Evolutionary conservation across 2,329 filamentous ascomycete species (phyloP).

Genomic region (Colletotrichum zoysiae): DNA sequence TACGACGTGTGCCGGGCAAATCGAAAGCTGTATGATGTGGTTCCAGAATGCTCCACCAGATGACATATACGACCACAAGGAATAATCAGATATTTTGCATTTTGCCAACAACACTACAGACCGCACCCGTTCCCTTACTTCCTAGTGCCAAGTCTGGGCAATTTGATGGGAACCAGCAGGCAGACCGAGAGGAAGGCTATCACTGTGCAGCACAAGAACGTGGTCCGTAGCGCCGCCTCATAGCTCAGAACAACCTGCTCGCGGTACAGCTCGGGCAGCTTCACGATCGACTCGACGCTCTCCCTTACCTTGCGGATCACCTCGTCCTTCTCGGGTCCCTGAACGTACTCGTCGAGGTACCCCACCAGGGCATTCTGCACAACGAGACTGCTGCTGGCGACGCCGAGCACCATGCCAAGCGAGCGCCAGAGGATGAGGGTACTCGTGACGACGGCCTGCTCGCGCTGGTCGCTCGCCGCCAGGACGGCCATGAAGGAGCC

Average conservation of each 20-base stretch:
- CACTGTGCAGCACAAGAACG: constrained; percentile 58
- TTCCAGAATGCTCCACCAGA: not conserved
- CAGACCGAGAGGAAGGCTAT: constrained; percentile 63
- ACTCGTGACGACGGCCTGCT: constrained; percentile 77
- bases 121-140: constrained; percentile 47
- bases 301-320: constrained; percentile 65
- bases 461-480: constrained; percentile 67
- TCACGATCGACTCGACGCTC: constrained; percentile 66
- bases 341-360: constrained; percentile 70
- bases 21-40: constrained; percentile 25
- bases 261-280: constrained; percentile 58
- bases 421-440: constrained; percentile 80
- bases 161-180: constrained; percentile 63
- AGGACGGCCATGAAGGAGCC: constrained; percentile 74
- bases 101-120: not conserved
- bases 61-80: constrained; percentile 2
- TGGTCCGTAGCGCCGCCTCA: constrained; percentile 62
- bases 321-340: constrained; percentile 67
- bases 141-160: constrained; percentile 64
- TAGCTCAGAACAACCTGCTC: constrained; percentile 70
- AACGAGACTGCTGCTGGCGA: constrained; percentile 77
- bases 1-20: constrained; percentile 22
- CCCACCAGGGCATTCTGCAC: constrained; percentile 77
- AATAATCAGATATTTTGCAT: not conserved
- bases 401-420: constrained; percentile 79